phyloP scores from a whole-genome alignment of 495 filamentous ascomycete species.

The Melanomma pulvis-pyrius region DNA sequence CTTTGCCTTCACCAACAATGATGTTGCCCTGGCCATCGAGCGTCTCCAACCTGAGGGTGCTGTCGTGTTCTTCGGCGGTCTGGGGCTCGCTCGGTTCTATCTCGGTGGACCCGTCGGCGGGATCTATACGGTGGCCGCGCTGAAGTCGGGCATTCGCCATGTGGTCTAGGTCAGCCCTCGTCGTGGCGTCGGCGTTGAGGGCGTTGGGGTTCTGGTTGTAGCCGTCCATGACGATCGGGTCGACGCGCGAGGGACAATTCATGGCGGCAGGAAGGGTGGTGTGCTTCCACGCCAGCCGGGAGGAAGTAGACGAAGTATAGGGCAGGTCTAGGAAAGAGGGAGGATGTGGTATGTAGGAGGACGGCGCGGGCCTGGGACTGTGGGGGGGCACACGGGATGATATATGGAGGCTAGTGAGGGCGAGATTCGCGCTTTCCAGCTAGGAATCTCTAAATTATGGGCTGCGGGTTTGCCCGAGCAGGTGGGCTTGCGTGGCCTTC shows the following conservation, averaged over 20 bases:
- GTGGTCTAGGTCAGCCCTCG: slow-evolving; percentile 60
- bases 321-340: background rate
- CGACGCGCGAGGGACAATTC: slow-evolving; percentile 61
- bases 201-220: slow-evolving; percentile 62
- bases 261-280: slow-evolving; percentile 39
- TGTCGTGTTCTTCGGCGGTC: slow-evolving; percentile 8
- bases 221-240: slow-evolving; percentile 52
- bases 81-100: slow-evolving; percentile 20
- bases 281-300: background rate
- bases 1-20: slow-evolving; percentile 23
- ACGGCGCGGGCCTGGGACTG: background rate
- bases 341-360: background rate
- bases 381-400: background rate
- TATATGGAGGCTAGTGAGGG: background rate
- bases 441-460: background rate
- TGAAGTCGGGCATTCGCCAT: slow-evolving; percentile 57
- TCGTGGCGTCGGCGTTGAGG: slow-evolving; percentile 59
- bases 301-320: background rate
- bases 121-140: slow-evolving; percentile 42
- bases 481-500: background rate
- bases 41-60: slow-evolving; percentile 10
- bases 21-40: slow-evolving; percentile 29
- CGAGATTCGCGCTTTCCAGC: background rate
- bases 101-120: slow-evolving; percentile 31
- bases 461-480: slow-evolving; percentile 10